Evolutionary conservation across 2,329 filamentous ascomycete genomes (phyloP).

Genomic region (Zasmidium citrigriseum): DNA sequence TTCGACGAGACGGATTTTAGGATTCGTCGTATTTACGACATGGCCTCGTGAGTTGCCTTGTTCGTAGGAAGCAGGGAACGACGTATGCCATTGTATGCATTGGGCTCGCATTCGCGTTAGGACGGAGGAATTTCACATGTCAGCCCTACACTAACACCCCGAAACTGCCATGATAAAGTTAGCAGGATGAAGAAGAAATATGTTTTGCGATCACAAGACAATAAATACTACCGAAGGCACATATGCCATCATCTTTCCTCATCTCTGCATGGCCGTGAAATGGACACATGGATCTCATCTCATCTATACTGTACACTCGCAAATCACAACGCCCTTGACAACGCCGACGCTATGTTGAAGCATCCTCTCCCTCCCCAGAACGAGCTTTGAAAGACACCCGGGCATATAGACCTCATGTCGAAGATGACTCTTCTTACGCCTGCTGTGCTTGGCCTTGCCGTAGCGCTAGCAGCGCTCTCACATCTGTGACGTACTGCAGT

Average conservation of each 20-base stretch:
- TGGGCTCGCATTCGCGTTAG: background rate
- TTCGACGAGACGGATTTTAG: background rate
- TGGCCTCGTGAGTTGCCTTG: background rate
- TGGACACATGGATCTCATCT: background rate
- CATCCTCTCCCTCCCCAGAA: too few relatives aligned
- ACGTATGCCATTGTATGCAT: background rate
- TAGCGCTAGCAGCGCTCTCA: conserved; percentile 84
- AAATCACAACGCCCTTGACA: background rate
- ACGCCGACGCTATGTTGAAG: conserved; percentile 3
- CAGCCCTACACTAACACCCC: too few relatives aligned
- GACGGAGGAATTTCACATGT: too few relatives aligned
- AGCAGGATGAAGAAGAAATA: too few relatives aligned
- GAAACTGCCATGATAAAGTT: too few relatives aligned
- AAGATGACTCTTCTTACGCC: conserved; percentile 21
- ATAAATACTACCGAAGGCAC: conserved; percentile 1
- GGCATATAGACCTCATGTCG: background rate
- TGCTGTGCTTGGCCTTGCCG: conserved; percentile 71
- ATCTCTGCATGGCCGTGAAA: background rate
- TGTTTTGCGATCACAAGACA: too few relatives aligned
- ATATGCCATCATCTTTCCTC: background rate
- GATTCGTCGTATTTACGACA: background rate
- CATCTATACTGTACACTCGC: conserved; percentile 11
- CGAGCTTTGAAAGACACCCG: too few relatives aligned
- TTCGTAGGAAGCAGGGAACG: background rate
- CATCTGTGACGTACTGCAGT: conserved; percentile 94